Percentiles rank a stretch among this genome's conserved stretches.
Conservation (phyloP, 495 filamentous ascomycete species). For the Daldinia decipiens region DNA sequence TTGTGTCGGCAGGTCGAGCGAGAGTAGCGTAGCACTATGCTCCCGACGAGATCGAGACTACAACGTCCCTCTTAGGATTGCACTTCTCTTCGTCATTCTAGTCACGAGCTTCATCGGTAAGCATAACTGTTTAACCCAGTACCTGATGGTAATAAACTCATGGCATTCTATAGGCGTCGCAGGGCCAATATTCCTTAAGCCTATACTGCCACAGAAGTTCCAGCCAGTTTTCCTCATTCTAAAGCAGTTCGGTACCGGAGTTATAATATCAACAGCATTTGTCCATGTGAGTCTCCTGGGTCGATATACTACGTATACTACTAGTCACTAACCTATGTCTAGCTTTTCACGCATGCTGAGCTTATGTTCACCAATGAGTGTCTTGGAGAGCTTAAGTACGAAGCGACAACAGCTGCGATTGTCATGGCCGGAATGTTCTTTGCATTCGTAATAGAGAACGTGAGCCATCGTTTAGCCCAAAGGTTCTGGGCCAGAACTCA, state of each 20-base stretch:
- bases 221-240: conserved; percentile 60
- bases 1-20: conserved; percentile 57
- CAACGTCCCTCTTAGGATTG: conserved; percentile 66
- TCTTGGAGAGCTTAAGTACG: conserved; percentile 67
- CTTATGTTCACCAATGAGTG: conserved; percentile 73
- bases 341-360: conserved; percentile 71
- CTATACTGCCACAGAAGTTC: conserved; percentile 44
- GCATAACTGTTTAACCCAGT: not conserved
- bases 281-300: conserved; percentile 63
- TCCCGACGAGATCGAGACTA: conserved; percentile 60
- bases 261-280: conserved; percentile 77
- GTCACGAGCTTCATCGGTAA: conserved; percentile 56
- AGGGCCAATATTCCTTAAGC: conserved; percentile 56
- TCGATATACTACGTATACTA: not conserved
- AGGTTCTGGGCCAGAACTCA: conserved; percentile 33
- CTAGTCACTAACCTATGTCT: not conserved
- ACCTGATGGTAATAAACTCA: conserved; percentile 17
- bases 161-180: conserved; percentile 49
- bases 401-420: conserved; percentile 68
- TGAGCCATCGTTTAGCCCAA: conserved; percentile 63
- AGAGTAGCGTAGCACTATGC: conserved; percentile 52
- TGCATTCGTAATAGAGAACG: conserved; percentile 69
- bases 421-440: conserved; percentile 73
- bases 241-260: conserved; percentile 79
- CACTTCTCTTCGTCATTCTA: conserved; percentile 69